A percentile compares a stretch with the other conserved stretches of the same genome.
These are phyloP conservation scores for Calonectria henricotiae DNA, from an alignment of 2,329 filamentous ascomycete species.

Conservation along the genomic window DNA sequence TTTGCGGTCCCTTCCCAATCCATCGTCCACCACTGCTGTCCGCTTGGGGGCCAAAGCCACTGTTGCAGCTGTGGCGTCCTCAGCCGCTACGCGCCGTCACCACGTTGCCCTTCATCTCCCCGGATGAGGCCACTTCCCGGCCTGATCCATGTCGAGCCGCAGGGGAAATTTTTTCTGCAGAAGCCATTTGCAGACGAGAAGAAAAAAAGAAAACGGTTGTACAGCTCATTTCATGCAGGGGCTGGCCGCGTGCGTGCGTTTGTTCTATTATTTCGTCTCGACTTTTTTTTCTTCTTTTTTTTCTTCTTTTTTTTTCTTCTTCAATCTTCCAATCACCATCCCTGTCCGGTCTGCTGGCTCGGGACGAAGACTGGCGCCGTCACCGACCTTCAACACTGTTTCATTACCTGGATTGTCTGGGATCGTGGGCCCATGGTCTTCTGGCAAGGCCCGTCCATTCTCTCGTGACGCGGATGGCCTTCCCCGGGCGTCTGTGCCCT, in stretches of 20 bases:
- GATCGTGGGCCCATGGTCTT: not conserved
- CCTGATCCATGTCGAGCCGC: slow-evolving; percentile 27
- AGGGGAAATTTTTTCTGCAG: slow-evolving; percentile 11
- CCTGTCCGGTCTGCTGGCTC: not conserved
- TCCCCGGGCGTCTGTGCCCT: slow-evolving; percentile 36
- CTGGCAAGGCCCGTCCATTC: slow-evolving; percentile 1
- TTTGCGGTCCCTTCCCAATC: not conserved
- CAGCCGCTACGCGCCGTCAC: slow-evolving; percentile 26
- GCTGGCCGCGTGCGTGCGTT: not conserved
- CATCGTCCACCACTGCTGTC: not conserved
- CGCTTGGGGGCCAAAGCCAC: slow-evolving; percentile 12
- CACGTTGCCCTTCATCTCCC: slow-evolving; percentile 37
- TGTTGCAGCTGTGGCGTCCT: slow-evolving; percentile 32
- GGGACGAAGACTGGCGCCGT: slow-evolving; percentile 3
- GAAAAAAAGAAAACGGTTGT: slow-evolving; percentile 31
- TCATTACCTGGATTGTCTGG: slow-evolving; percentile 12
- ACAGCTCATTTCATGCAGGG: slow-evolving; percentile 40
- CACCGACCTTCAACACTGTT: not conserved
- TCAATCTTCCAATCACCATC: not conserved
- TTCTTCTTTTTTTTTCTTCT: too few relatives aligned
- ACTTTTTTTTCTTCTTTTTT: not conserved
- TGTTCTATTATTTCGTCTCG: slow-evolving; percentile 26
- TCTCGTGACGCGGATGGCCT: slow-evolving; percentile 24
- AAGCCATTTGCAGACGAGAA: slow-evolving; percentile 13
- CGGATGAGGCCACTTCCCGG: slow-evolving; percentile 21